Evolutionary conservation across 148 eudicot genomes (phyloP).

Genomic region (Chenopodium album): DNA sequence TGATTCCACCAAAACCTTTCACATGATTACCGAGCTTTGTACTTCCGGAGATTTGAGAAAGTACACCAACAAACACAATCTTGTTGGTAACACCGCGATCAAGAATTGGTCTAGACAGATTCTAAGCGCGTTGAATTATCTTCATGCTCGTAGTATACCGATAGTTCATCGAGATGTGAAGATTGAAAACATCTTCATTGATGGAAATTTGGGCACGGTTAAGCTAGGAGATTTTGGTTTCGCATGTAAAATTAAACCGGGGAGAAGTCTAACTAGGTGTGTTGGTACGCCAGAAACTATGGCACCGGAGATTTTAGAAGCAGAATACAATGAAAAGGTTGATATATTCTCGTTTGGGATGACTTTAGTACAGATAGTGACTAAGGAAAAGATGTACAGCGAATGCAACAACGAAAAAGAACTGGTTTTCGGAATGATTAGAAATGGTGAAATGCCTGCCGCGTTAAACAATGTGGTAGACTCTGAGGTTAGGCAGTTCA

Average conservation of each 20-base stretch:
- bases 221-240: conserved; percentile 38
- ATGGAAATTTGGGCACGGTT: conserved; percentile 35
- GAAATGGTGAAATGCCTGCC: conserved; percentile 46
- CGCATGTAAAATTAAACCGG: conserved; percentile 13
- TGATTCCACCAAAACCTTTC: conserved; percentile 24
- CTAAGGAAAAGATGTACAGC: conserved; percentile 22
- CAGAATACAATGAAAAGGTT: not conserved
- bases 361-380: conserved; percentile 25
- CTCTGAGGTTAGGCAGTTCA: conserved; percentile 48
- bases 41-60: conserved; percentile 35
- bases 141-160: conserved; percentile 31
- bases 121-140: conserved; percentile 26
- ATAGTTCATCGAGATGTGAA: conserved; percentile 36
- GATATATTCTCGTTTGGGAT: not conserved
- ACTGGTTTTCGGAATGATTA: conserved; percentile 22
- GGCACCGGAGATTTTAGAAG: not conserved
- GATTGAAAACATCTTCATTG: conserved; percentile 32
- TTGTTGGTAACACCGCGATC: conserved; percentile 20
- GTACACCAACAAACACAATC: conserved; percentile 28
- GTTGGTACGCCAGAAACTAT: too few relatives aligned
- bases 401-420: conserved; percentile 15
- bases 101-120: conserved; percentile 38
- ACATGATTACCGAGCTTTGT: conserved; percentile 35
- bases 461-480: conserved; percentile 54
- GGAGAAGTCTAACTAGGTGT: too few relatives aligned